Evolutionary conservation across 306 rosid genomes (phyloP).

Genomic region (Corylus avellana): DNA sequence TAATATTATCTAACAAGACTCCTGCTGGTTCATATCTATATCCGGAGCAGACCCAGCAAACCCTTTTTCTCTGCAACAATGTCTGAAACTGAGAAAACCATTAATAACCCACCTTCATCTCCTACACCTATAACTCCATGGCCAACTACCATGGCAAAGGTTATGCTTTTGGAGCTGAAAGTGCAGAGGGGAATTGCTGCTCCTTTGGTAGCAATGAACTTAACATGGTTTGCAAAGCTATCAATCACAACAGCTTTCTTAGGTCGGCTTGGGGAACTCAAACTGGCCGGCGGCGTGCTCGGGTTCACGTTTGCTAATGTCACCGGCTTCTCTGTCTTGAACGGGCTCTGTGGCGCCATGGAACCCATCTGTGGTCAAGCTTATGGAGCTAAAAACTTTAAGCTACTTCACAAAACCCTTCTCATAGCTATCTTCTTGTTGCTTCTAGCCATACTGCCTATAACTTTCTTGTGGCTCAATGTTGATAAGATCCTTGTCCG

Average conservation of each 20-base stretch:
- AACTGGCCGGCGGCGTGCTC: constrained; percentile 73
- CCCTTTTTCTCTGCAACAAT: constrained; percentile 30
- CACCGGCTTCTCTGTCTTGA: constrained; percentile 85
- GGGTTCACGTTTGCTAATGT: constrained; percentile 93
- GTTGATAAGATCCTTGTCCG: constrained; percentile 66
- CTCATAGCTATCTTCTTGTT: constrained; percentile 63
- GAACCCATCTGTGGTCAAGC: constrained; percentile 98
- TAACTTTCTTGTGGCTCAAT: constrained; percentile 78
- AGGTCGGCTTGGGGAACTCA: constrained; percentile 74
- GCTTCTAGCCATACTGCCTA: constrained; percentile 55
- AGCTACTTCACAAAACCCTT: constrained; percentile 83
- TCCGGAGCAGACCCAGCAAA: constrained; percentile 20
- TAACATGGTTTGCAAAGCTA: constrained; percentile 77
- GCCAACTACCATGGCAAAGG: constrained; percentile 21
- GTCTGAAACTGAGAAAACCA: constrained; percentile 38
- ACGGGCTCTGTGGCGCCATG: constrained; percentile 80
- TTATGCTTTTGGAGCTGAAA: constrained; percentile 54
- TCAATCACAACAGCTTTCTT: constrained; percentile 80
- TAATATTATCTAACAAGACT: constrained; percentile 13
- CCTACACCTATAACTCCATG: constrained; percentile 26
- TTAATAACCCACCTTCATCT: constrained; percentile 16
- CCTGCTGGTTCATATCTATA: not conserved
- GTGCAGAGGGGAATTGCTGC: constrained; percentile 52
- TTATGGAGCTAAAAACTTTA: constrained; percentile 69
- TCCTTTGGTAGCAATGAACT: constrained; percentile 79